phyloP scores from a whole-genome alignment of 768 basidiomycete species.

The Lactarius hengduanensis region DNA sequence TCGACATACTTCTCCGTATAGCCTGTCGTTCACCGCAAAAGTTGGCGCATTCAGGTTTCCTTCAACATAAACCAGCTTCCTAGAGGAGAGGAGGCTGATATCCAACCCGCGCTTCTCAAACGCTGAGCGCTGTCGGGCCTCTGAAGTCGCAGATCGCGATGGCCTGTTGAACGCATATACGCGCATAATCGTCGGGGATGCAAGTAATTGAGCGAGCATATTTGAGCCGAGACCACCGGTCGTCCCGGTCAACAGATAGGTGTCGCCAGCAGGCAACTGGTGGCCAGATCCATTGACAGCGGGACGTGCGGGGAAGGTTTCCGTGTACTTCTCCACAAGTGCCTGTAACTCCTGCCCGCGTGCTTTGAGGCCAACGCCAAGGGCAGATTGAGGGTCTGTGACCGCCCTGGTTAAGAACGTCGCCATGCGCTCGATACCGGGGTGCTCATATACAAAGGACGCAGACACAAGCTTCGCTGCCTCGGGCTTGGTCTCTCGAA shows the following conservation, averaged over 20 bases:
- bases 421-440: slow-evolving; percentile 29
- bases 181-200: slow-evolving; percentile 19
- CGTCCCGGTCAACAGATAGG: slow-evolving; percentile 31
- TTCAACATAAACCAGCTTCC: slow-evolving; percentile 31
- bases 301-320: slow-evolving; percentile 26
- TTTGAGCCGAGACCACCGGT: slow-evolving; percentile 32
- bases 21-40: slow-evolving; percentile 16
- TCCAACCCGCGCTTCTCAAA: slow-evolving; percentile 30
- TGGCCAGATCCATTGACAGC: background rate
- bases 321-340: slow-evolving; percentile 30
- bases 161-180: slow-evolving; percentile 32
- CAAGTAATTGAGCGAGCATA: slow-evolving; percentile 29
- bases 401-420: slow-evolving; percentile 20
- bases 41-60: slow-evolving; percentile 26
- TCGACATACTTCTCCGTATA: slow-evolving; percentile 26
- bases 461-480: slow-evolving; percentile 24
- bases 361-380: slow-evolving; percentile 9
- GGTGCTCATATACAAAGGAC: slow-evolving; percentile 32
- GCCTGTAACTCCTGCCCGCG: slow-evolving; percentile 28
- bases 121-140: slow-evolving; percentile 23
- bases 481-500: slow-evolving; percentile 29
- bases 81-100: slow-evolving; percentile 19
- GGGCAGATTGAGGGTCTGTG: slow-evolving; percentile 8
- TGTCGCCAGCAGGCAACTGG: background rate
- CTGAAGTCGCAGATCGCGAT: slow-evolving; percentile 14